phyloP scores from a whole-genome alignment of 2,329 filamentous ascomycete genomes.

The Aspergillus melleus region DNA sequence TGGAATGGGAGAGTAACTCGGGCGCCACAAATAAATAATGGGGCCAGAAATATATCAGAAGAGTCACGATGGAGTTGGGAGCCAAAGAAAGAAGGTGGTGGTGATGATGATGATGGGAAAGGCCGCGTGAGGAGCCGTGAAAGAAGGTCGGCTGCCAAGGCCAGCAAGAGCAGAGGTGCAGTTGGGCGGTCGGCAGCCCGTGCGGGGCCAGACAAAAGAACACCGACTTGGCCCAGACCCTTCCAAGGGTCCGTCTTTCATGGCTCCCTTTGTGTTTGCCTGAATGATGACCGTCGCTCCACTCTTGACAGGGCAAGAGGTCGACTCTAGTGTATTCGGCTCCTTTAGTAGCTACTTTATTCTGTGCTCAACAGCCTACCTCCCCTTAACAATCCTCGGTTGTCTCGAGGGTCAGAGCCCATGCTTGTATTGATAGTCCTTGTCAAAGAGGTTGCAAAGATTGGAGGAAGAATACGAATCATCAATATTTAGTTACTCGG shows the following conservation, averaged over 20 bases:
- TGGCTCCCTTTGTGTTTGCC: background rate
- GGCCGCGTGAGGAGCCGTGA: slow-evolving; percentile 9
- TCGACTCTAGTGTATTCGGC: too few species aligned
- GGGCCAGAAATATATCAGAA: background rate
- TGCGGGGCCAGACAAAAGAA: slow-evolving; percentile 14
- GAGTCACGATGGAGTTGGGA: background rate
- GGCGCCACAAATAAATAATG: background rate
- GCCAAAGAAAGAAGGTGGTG: slow-evolving; percentile 5
- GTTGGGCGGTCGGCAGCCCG: slow-evolving; percentile 12
- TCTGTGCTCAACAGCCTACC: too few species aligned
- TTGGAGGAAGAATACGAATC: background rate
- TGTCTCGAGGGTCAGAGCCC: too few species aligned
- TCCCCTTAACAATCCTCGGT: too few species aligned
- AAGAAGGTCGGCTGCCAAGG: slow-evolving; percentile 19
- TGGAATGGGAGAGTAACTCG: background rate
- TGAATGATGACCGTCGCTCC: background rate
- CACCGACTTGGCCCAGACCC: slow-evolving; percentile 9
- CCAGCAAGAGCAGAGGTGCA: slow-evolving; percentile 10
- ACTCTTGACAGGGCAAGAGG: background rate
- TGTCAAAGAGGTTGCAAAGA: background rate
- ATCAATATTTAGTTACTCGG: background rate
- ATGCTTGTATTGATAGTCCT: too few species aligned
- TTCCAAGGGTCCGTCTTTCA: background rate
- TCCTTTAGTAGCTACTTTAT: too few species aligned
- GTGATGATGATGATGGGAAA: slow-evolving; percentile 18